Evolutionary conservation across 345 rosid genomes (phyloP).

Genomic region (Mallotus nudiflorus): DNA sequence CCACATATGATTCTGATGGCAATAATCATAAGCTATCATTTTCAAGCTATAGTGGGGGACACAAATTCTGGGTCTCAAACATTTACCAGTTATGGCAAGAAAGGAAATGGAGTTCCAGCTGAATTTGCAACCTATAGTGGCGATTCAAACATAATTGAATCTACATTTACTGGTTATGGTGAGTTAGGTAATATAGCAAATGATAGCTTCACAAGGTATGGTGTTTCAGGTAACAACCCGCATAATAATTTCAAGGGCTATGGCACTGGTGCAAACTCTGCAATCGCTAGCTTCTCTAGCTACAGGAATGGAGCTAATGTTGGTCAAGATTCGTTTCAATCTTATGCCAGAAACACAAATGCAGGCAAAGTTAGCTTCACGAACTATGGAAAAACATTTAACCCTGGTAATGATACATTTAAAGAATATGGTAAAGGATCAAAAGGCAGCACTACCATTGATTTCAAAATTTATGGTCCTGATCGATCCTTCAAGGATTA

Average conservation of each 20-base stretch:
- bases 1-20: constrained; percentile 32
- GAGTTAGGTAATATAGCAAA: constrained; percentile 27
- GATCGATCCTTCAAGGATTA: constrained; percentile 33
- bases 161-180: constrained; percentile 31
- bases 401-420: constrained; percentile 31
- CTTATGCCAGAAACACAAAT: constrained; percentile 27
- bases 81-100: constrained; percentile 35
- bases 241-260: constrained; percentile 25
- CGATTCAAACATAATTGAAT: constrained; percentile 26
- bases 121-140: constrained; percentile 25
- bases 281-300: constrained; percentile 13
- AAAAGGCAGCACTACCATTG: constrained; percentile 20
- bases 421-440: constrained; percentile 31
- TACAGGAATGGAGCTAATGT: constrained; percentile 32
- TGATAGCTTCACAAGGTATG: constrained; percentile 30
- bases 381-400: constrained; percentile 30
- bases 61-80: constrained; percentile 31
- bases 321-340: constrained; percentile 28
- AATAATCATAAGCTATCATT: constrained; percentile 30
- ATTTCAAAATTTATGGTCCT: constrained; percentile 20
- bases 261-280: constrained; percentile 25
- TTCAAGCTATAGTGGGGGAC: constrained; percentile 21
- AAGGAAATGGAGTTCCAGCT: constrained; percentile 26
- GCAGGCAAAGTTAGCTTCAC: constrained; percentile 25
- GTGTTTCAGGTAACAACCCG: constrained; percentile 27